phyloP scores from a whole-genome alignment of 2,329 filamentous ascomycete species.

The Epichloe amarillans region DNA sequence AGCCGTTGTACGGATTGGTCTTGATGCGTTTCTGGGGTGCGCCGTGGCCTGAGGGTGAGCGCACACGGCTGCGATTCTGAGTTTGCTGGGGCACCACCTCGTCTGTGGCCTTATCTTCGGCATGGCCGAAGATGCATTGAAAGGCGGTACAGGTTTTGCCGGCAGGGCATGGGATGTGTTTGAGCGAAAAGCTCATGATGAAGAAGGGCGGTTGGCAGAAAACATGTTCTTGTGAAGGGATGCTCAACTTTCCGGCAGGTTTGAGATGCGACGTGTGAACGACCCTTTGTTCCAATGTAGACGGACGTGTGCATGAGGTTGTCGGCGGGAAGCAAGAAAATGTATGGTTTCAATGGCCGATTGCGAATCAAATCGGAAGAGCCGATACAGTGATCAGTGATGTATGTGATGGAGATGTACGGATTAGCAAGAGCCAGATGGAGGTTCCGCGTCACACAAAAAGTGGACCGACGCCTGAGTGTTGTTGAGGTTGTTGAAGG shows the following conservation, averaged over 20 bases:
- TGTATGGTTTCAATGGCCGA: neutral
- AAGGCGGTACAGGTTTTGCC: conserved; percentile 34
- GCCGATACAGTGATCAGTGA: neutral
- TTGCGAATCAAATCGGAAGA: neutral
- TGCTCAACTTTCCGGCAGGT: neutral
- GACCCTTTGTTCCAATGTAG: neutral
- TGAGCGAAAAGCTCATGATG: conserved; percentile 29
- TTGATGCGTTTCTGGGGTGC: conserved; percentile 19
- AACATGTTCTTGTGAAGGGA: neutral
- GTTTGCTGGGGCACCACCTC: conserved; percentile 4
- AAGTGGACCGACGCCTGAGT: neutral
- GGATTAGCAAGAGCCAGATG: neutral
- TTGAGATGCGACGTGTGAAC: neutral
- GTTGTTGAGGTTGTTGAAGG: too few species aligned
- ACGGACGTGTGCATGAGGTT: neutral
- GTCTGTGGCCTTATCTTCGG: conserved; percentile 16
- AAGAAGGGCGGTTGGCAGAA: neutral
- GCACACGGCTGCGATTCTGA: neutral
- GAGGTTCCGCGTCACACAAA: neutral
- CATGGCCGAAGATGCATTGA: conserved; percentile 36
- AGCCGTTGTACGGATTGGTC: conserved; percentile 8
- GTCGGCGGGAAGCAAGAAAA: neutral
- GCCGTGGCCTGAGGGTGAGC: conserved; percentile 12
- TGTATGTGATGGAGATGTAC: neutral
- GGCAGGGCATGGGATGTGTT: conserved; percentile 36